These are phyloP conservation scores for Saturnispora hagleri DNA, from an alignment of 805 yeast genomes.

Conservation along the genomic window DNA sequence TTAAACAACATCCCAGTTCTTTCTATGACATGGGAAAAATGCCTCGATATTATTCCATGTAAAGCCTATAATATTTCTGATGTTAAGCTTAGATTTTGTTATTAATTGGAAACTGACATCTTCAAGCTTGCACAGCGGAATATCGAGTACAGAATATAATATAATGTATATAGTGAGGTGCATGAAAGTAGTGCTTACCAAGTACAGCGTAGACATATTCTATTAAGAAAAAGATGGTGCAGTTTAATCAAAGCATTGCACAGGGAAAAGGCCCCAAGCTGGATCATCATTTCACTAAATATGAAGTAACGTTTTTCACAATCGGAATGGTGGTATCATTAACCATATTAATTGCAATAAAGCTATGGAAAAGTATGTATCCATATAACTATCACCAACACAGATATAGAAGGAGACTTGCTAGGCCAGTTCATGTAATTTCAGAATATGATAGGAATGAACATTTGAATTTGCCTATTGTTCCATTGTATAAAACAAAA, in stretches of 20 bases:
- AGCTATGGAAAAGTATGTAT: not conserved
- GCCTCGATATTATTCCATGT: no score
- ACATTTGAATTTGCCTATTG: not conserved
- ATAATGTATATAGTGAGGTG: not conserved
- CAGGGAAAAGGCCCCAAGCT: not conserved
- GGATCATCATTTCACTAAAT: not conserved
- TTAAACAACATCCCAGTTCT: not conserved
- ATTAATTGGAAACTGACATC: not conserved
- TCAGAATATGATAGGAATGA: not conserved
- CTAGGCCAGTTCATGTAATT: not conserved
- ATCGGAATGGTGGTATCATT: not conserved
- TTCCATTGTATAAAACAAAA: not conserved
- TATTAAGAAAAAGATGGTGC: not conserved
- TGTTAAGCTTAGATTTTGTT: no score
- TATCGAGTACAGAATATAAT: not conserved
- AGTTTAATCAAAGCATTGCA: not conserved
- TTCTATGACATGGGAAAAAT: not conserved
- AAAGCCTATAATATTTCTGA: no score
- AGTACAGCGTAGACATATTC: not conserved
- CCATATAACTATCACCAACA: not conserved
- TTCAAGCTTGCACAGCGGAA: not conserved
- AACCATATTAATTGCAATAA: not conserved
- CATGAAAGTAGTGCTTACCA: not conserved
- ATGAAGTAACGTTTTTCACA: not conserved
- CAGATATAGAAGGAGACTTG: not conserved